A percentile compares a stretch with the other conserved stretches of the same genome.
Conservation (phyloP, 2,329 filamentous ascomycete species). For the Microdochium paspali region DNA sequence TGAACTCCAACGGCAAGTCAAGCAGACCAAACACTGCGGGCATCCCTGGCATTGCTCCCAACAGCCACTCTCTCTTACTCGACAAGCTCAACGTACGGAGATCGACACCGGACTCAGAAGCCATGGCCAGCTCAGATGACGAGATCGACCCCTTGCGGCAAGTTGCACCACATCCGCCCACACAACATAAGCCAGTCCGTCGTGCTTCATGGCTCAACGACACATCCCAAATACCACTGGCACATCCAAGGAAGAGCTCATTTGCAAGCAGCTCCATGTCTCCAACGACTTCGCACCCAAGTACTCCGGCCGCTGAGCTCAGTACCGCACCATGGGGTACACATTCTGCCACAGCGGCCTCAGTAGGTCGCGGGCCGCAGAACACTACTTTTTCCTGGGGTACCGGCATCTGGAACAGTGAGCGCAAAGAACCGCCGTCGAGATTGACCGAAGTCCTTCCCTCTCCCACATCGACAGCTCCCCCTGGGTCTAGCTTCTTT, state of each 20-base stretch:
- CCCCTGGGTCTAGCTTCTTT: constrained; percentile 38
- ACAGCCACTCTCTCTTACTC: constrained; percentile 55
- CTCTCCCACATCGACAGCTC: constrained; percentile 59
- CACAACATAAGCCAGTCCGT: constrained; percentile 53
- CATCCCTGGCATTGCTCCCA: constrained; percentile 37
- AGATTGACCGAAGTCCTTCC: constrained; percentile 65
- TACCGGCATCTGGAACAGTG: constrained; percentile 74
- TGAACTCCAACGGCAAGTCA: constrained; percentile 44
- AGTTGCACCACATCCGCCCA: constrained; percentile 35
- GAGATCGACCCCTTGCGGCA: constrained; percentile 62
- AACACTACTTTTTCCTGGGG: constrained; percentile 57
- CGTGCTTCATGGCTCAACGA: constrained; percentile 84
- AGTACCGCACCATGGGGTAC: constrained; percentile 43
- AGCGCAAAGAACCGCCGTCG: constrained; percentile 70
- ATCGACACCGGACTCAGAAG: constrained; percentile 90
- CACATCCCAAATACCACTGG: constrained; percentile 49
- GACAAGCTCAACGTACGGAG: constrained; percentile 72
- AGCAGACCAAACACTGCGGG: constrained; percentile 41
- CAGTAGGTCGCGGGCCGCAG: constrained; percentile 37
- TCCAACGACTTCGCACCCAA: constrained; percentile 70
- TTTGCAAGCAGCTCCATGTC: constrained; percentile 70
- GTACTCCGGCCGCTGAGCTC: constrained; percentile 63
- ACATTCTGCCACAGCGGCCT: constrained; percentile 36
- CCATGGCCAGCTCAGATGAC: constrained; percentile 87
- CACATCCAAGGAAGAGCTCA: constrained; percentile 64